phyloP scores from a whole-genome alignment of 106 monocot species.

The Cymbidium sinense region DNA sequence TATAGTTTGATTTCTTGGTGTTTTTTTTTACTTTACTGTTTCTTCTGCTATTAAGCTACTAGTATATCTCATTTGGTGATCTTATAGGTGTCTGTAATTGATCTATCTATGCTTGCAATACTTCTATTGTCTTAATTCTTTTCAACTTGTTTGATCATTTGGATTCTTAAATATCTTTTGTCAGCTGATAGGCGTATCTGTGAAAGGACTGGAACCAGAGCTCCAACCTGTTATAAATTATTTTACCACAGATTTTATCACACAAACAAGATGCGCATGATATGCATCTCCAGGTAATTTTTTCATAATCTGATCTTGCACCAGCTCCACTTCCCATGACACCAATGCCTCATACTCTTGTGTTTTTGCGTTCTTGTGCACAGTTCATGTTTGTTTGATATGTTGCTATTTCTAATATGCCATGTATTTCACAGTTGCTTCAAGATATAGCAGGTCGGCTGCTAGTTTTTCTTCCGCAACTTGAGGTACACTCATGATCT shows the following conservation, averaged over 20 bases:
- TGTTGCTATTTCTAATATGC: conserved; percentile 24
- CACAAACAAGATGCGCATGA: conserved; percentile 81
- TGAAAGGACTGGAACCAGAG: conserved; percentile 83
- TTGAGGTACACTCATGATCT: conserved; percentile 56
- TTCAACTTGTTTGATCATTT: neutral
- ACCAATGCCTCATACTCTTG: neutral
- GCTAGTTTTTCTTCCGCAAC: conserved; percentile 66
- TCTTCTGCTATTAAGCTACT: neutral
- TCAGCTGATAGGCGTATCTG: conserved; percentile 89
- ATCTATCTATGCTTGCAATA: neutral
- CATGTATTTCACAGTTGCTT: conserved; percentile 57
- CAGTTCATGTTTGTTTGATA: conserved; percentile 15
- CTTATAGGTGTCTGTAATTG: neutral
- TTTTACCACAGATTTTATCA: conserved; percentile 79
- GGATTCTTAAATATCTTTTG: conserved; percentile 20
- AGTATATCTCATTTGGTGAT: neutral
- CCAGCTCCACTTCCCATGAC: neutral
- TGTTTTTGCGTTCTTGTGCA: neutral
- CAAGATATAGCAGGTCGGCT: conserved; percentile 68
- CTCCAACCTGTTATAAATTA: conserved; percentile 88
- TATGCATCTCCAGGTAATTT: conserved; percentile 75
- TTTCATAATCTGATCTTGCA: neutral
- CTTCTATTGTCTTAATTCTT: neutral
- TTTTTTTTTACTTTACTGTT: neutral
- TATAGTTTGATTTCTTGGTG: neutral